Conservation (phyloP, 2,329 filamentous ascomycete genomes). For the Fusarium musae region DNA sequence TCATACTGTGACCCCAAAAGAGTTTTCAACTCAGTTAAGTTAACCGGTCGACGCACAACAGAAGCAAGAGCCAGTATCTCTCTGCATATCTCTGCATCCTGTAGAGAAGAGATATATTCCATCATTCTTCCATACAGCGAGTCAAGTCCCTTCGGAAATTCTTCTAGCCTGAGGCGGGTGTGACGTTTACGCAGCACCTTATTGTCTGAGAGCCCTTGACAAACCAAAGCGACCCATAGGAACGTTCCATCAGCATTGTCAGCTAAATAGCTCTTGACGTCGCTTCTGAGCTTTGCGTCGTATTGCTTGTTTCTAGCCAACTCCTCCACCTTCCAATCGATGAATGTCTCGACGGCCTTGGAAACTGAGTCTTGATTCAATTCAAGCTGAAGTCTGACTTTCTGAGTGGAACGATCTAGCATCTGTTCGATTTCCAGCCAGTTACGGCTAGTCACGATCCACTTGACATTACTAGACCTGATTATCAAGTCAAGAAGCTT, state of each 20-base stretch:
- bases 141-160: accelerated
- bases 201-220: accelerated
- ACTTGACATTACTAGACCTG: accelerated
- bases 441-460: background rate
- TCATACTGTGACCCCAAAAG: accelerated
- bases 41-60: accelerated
- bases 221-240: background rate
- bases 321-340: accelerated
- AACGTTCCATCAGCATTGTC: background rate
- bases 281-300: accelerated
- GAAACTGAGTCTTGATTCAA: accelerated
- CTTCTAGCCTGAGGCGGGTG: accelerated
- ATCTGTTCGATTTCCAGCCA: background rate
- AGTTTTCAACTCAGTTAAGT: background rate
- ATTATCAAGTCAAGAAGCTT: background rate
- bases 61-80: background rate
- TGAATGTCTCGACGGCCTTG: accelerated
- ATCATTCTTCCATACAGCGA: accelerated
- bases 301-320: accelerated
- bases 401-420: accelerated
- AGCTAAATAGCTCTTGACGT: accelerated
- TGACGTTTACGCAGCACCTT: accelerated
- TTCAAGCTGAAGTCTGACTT: background rate
- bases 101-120: accelerated
- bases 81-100: accelerated